Base-by-base conservation (phyloP, 2,329 filamentous ascomycete species). In the Botryosphaeria dothidea region DNA sequence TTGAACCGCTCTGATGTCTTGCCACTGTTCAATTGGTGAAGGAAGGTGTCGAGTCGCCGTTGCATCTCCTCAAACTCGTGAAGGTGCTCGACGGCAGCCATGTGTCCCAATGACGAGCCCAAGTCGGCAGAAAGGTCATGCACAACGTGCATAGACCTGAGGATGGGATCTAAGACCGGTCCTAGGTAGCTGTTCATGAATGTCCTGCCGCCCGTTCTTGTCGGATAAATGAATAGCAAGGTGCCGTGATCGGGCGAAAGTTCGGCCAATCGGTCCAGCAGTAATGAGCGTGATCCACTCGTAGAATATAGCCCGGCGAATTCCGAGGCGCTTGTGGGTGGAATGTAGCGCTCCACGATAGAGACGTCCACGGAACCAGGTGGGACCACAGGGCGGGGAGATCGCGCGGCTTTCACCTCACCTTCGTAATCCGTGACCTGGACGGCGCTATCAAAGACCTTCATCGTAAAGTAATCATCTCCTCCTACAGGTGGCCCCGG, bases 281-380 rank as follows among this genome's bases (percentile, higher is more conserved):
- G 78, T 56, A 87, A 79, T 0, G 87, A 89, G 2, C 82, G 82
- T 4, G 71, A 71, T 4, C 84, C 83, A 49, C 78, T 80, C 3
- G 81, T 75, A 17, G 78, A 80, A 72, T 89, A 89, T 70, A 89
- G 82, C 67, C 87, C 83, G 34, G 79, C 75, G 66, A 87, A 87
- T 71, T 90, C 87, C 68, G 85, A 81, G 0, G 77, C 71, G 23
- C 83, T 86, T 0, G 85, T 82, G 2, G 87, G 87, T 19, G 87
- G 87, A n/a, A 90, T 86, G 72, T 88, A 89, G 41, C 87, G 84
- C 74, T 90, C 87, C 3, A 89, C 80, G 13, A 89, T 80, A 1
- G 86, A 85, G 45, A 89, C 78, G 63, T 88, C 82, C 67, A 89
- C 85, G 57, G 83, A 86, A 19, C 81, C 82, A 0, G 86, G 87